A percentile compares a stretch with the other conserved stretches of the same genome.
These are phyloP conservation scores for Podaxis mareebaensis DNA, from an alignment of 768 basidiomycete species.

Conservation along the genomic window DNA sequence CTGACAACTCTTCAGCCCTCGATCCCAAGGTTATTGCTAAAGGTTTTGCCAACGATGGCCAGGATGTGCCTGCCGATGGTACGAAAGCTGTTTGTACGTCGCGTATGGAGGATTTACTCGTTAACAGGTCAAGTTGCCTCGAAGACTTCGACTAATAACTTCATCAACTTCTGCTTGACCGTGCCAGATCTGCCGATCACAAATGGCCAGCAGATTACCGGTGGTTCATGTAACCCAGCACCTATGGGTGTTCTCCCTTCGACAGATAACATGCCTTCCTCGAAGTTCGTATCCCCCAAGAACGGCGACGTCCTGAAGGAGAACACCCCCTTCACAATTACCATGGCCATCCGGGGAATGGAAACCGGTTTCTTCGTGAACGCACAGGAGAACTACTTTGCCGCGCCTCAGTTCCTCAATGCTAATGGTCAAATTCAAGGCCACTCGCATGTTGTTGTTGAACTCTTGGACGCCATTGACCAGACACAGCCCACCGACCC, in stretches of 20 bases:
- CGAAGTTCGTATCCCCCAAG: slow-evolving; percentile 48
- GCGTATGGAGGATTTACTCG: slow-evolving; percentile 39
- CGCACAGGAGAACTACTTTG: slow-evolving; percentile 50
- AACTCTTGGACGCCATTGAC: slow-evolving; percentile 42
- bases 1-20: slow-evolving; percentile 25
- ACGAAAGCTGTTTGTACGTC: slow-evolving; percentile 39
- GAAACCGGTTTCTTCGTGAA: slow-evolving; percentile 57
- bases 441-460: slow-evolving; percentile 60
- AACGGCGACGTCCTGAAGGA: slow-evolving; percentile 46
- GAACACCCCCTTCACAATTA: slow-evolving; percentile 51
- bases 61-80: slow-evolving; percentile 34
- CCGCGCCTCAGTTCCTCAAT: slow-evolving; percentile 56
- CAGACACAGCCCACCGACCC: slow-evolving; percentile 50
- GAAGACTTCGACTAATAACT: slow-evolving; percentile 61
- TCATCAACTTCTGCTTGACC: slow-evolving; percentile 60
- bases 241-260: slow-evolving; percentile 60
- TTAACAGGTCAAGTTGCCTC: slow-evolving; percentile 51
- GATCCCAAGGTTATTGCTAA: slow-evolving; percentile 50
- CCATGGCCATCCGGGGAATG: slow-evolving; percentile 43
- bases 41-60: slow-evolving; percentile 59
- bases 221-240: slow-evolving; percentile 61
- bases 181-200: slow-evolving; percentile 51
- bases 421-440: slow-evolving; percentile 50
- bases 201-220: slow-evolving; percentile 52
- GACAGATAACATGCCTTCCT: slow-evolving; percentile 46